These are phyloP conservation scores for Lichtheimia ornata DNA, from an alignment of 371 early-diverging fungal species.

Conservation along the genomic window DNA sequence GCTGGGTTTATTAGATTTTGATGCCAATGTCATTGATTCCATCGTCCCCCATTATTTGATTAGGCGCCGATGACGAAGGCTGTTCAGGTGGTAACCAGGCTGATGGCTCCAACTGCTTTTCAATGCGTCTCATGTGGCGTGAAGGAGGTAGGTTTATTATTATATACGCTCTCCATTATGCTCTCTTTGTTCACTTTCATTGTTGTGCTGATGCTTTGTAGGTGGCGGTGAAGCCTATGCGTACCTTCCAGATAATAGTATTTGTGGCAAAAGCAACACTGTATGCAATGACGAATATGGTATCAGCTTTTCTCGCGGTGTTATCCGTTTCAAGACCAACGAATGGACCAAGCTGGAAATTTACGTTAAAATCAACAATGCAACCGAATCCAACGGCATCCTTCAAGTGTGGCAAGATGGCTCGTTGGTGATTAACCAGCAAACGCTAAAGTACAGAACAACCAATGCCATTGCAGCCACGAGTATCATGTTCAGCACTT, in stretches of 20 bases:
- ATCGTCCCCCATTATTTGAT: not conserved
- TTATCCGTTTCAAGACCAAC: constrained; percentile 37
- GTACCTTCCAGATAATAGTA: constrained; percentile 42
- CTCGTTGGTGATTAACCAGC: constrained; percentile 30
- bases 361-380: constrained; percentile 44
- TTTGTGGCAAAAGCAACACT: constrained; percentile 32
- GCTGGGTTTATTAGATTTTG: not conserved
- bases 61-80: constrained; percentile 38
- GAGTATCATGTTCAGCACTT: constrained; percentile 53
- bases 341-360: constrained; percentile 48
- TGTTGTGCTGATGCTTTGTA: constrained; percentile 8
- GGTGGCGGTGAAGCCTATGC: constrained; percentile 46
- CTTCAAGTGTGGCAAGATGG: constrained; percentile 51
- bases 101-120: constrained; percentile 44
- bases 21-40: not conserved
- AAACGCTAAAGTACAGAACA: constrained; percentile 37
- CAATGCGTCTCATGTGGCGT: constrained; percentile 57
- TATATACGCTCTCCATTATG: not conserved
- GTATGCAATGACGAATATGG: constrained; percentile 53
- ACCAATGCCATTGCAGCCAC: constrained; percentile 31
- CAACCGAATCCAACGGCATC: constrained; percentile 39
- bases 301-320: constrained; percentile 51
- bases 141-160: constrained; percentile 30
- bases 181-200: not conserved
- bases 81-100: constrained; percentile 54